Base-by-base conservation (phyloP, 1,284 basidiomycete species). In the Cryptococcus maquisensis region DNA sequence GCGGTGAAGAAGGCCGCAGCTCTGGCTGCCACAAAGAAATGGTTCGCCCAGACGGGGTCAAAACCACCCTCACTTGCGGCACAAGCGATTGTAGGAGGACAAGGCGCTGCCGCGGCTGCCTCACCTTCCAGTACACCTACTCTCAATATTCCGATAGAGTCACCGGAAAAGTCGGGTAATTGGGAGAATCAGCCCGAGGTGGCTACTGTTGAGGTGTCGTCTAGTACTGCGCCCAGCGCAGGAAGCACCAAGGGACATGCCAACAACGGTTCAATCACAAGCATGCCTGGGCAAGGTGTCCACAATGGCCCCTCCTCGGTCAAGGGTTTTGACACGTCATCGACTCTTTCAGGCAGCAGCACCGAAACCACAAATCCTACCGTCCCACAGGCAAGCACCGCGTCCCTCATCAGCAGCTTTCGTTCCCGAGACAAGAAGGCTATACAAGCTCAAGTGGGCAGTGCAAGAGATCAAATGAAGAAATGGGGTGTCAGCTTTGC, bases 401-500 rank as follows among this genome's bases (percentile, higher is more conserved):
- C 66, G 2, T 63, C 72, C 2, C 64, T 80, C 21, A 81, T 80
- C 42, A 63, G 65, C 8, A 69, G 71, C 1, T 83, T 88, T 21
- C 85, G 85, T 41, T 82, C 86, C 0, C 82, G 82, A 15, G 90
- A 93, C 72, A 92, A 90, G 68, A 85, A 90, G 69, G 87, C 87
- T 2, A 76, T 92, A 21, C 84, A 83, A 64, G 85, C 85, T 64
- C 84, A 76, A 40, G 76, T 77, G 43, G 69, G 60, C 16, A 70
- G 73, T 35, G 90, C 90, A 3, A 87, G 86, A 71, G 90, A 93
- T 69, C 81, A 86, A 13, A 85, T 93, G 79, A 84, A 85, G 52
- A 92, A 92, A 71, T 93, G 90, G 89, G 85, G 90, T 20, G 85
- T 84, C 18, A 88, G 84, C 60, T 92, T 75, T 67, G 70, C 73